Percentiles rank a stretch among this genome's conserved stretches.
These are phyloP conservation scores for Colletotrichum sp. DNA, from an alignment of 2,329 filamentous ascomycete genomes.

Conservation along the genomic window DNA sequence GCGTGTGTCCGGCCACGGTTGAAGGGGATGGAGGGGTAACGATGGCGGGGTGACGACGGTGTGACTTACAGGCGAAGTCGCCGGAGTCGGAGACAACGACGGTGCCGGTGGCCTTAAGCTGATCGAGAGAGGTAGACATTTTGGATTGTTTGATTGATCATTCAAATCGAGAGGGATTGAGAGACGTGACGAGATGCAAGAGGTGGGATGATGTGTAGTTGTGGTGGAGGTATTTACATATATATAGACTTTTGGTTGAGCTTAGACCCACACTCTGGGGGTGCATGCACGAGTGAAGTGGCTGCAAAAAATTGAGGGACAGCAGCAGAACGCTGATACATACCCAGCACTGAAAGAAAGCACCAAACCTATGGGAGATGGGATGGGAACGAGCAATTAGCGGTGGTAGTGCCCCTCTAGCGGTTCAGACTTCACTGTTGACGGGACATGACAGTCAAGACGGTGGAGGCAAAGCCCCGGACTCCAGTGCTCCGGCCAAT, in stretches of 20 bases:
- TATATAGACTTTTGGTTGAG: constrained; percentile 12
- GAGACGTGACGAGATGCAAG: background rate
- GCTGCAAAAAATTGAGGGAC: background rate
- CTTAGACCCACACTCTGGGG: constrained; percentile 4
- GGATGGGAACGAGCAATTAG: background rate
- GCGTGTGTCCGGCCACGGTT: background rate
- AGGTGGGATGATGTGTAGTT: constrained; percentile 4
- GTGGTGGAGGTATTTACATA: constrained; percentile 14
- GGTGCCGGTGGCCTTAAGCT: constrained; percentile 96
- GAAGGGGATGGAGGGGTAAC: background rate
- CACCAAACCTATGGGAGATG: background rate
- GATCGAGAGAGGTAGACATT: constrained; percentile 92
- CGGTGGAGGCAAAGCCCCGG: background rate
- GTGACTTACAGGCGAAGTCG: constrained; percentile 77
- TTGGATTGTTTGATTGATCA: constrained; percentile 15
- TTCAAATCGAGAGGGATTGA: background rate
- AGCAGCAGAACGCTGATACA: background rate
- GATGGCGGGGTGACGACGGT: background rate
- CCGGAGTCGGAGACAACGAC: constrained; percentile 97
- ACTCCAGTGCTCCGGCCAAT: background rate
- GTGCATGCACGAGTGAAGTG: background rate
- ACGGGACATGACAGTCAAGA: background rate
- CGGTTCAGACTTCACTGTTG: background rate
- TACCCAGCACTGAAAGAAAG: background rate
- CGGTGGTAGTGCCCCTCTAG: background rate